Conservation (phyloP, 176 grass and related monocot species). For the Aegilops umbellulata region DNA sequence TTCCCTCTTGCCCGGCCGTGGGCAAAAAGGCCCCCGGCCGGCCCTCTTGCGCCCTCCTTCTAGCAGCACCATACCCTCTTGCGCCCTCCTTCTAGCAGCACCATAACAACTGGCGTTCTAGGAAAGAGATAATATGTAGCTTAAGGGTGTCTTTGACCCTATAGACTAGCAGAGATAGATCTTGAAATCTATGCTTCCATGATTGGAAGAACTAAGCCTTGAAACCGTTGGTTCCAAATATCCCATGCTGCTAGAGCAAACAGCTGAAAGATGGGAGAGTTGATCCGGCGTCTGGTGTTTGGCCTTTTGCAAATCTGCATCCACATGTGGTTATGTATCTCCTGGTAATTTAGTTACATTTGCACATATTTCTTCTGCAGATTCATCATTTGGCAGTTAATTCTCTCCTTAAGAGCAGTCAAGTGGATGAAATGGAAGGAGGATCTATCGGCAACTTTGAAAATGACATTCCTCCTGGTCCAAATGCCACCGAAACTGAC, state of each 20-base stretch:
- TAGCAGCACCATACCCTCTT: no score
- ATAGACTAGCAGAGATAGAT: background rate
- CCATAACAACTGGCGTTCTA: no score
- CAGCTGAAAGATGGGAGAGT: background rate
- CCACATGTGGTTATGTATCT: background rate
- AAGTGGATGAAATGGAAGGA: slow-evolving; percentile 94
- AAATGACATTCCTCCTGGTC: slow-evolving; percentile 44
- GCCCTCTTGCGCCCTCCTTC: no score
- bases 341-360: slow-evolving; percentile 4
- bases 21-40: no score
- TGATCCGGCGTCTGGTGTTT: background rate
- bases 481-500: slow-evolving; percentile 55
- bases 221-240: background rate
- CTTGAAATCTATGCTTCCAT: background rate
- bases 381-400: slow-evolving; percentile 97
- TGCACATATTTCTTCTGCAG: slow-evolving; percentile 50
- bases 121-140: background rate
- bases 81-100: no score
- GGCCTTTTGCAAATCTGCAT: slow-evolving; percentile 6
- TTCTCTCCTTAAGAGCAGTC: slow-evolving; percentile 89
- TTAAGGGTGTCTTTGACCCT: background rate
- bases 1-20: no score
- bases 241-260: background rate
- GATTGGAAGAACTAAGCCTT: background rate
- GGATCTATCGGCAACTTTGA: slow-evolving; percentile 58